Percentiles rank a stretch among this genome's conserved stretches.
Conservation (phyloP, 2,329 filamentous ascomycete species). For the Calycina herbarum region DNA sequence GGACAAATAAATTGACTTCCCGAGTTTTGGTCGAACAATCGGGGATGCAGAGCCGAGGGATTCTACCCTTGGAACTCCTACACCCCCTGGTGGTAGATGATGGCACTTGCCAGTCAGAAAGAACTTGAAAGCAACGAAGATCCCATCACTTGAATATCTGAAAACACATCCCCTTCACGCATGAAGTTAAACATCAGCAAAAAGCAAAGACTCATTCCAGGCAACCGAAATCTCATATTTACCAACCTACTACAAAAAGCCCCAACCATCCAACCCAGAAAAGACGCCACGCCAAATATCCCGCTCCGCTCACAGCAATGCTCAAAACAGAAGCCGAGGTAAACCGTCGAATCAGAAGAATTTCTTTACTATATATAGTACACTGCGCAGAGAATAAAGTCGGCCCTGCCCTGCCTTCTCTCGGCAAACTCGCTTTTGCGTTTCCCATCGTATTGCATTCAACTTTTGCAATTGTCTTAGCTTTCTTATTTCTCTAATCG, state of each 20-base stretch:
- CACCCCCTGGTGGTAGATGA: no score
- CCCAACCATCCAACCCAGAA: neutral
- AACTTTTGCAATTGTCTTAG: neutral
- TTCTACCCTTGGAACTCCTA: no score
- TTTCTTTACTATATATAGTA: neutral
- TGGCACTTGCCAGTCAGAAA: neutral
- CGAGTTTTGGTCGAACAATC: no score
- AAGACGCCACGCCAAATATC: neutral
- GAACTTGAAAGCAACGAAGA: neutral
- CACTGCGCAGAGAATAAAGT: neutral
- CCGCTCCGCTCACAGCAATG: neutral
- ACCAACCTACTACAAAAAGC: conserved; percentile 3
- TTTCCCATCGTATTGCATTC: neutral
- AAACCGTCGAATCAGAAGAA: neutral
- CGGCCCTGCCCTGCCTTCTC: conserved; percentile 3
- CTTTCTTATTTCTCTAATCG: neutral
- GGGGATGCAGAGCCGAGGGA: no score
- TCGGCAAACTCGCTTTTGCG: neutral
- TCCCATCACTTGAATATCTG: no score
- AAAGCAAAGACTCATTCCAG: neutral
- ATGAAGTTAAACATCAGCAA: neutral
- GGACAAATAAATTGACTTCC: no score
- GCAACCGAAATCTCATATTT: neutral
- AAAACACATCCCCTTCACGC: no score
- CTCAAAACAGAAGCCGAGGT: neutral